Percentiles rank a stretch among this genome's conserved stretches.
Conservation (phyloP, 1,284 basidiomycete genomes). For the Neonothopanus nambi region DNA sequence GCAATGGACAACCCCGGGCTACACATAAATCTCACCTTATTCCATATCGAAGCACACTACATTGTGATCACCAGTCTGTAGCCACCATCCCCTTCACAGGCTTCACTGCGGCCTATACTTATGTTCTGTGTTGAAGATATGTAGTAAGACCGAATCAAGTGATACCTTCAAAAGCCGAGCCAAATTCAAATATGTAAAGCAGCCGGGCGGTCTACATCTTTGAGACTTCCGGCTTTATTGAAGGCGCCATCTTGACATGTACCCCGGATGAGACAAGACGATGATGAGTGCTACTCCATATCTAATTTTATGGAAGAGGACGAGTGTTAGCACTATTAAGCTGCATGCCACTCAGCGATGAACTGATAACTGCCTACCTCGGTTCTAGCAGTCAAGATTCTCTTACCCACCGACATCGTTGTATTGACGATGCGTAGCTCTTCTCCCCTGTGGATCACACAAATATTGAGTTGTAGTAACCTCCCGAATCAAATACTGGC, state of each 20-base stretch:
- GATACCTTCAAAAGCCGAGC: too few species aligned
- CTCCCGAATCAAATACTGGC: neutral
- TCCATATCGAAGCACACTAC: too few species aligned
- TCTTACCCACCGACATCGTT: slow-evolving; percentile 10
- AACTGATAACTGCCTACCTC: slow-evolving; percentile 6
- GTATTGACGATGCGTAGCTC: slow-evolving; percentile 14
- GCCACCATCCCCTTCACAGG: too few species aligned
- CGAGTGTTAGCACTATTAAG: neutral
- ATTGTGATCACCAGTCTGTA: too few species aligned
- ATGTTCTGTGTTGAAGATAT: too few species aligned
- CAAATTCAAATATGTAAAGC: too few species aligned
- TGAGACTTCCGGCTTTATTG: neutral
- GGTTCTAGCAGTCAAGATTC: slow-evolving; percentile 9
- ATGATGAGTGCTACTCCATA: slow-evolving; percentile 11
- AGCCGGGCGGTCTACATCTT: neutral
- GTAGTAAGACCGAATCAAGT: too few species aligned
- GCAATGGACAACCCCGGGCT: too few species aligned
- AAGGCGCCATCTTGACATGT: slow-evolving; percentile 7
- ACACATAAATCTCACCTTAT: too few species aligned
- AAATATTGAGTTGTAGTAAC: neutral
- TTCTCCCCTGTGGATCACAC: slow-evolving; percentile 11
- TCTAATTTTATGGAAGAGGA: too few species aligned
- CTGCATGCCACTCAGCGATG: neutral
- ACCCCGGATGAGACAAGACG: slow-evolving; percentile 10
- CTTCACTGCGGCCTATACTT: too few species aligned